These are phyloP conservation scores for Lanmaoa rubissima DNA, from an alignment of 768 basidiomycete species.

Conservation along the genomic window DNA sequence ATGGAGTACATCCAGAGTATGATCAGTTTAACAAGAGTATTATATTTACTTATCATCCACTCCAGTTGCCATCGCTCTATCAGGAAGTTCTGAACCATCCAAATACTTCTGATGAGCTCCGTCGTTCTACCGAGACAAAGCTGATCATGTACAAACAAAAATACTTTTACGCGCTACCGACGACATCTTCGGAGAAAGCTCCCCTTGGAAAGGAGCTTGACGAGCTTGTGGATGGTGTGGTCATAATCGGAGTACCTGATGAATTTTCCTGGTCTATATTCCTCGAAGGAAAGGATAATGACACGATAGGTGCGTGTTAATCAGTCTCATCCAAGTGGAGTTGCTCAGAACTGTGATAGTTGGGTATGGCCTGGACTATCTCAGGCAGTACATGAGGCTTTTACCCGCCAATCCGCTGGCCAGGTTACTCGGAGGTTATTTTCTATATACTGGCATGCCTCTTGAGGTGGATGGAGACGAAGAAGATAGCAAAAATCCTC, in stretches of 20 bases:
- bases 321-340: neutral
- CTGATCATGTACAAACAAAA: slow-evolving; percentile 63
- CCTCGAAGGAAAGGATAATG: slow-evolving; percentile 72
- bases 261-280: slow-evolving; percentile 79
- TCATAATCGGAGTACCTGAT: slow-evolving; percentile 74
- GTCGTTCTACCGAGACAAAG: slow-evolving; percentile 74
- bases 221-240: slow-evolving; percentile 67
- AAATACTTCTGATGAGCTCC: slow-evolving; percentile 72
- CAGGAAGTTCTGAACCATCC: slow-evolving; percentile 81
- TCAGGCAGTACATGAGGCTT: slow-evolving; percentile 60
- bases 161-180: slow-evolving; percentile 60
- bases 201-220: slow-evolving; percentile 61
- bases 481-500: slow-evolving; percentile 13
- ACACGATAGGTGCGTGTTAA: slow-evolving; percentile 56
- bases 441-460: slow-evolving; percentile 54
- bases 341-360: slow-evolving; percentile 38
- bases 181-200: slow-evolving; percentile 41
- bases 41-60: slow-evolving; percentile 9
- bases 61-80: slow-evolving; percentile 69
- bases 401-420: slow-evolving; percentile 64
- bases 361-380: slow-evolving; percentile 53
- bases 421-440: slow-evolving; percentile 62
- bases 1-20: slow-evolving; percentile 58
- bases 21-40: slow-evolving; percentile 3
- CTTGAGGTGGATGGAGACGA: slow-evolving; percentile 39